These are phyloP conservation scores for Emericellopsis cladophorae DNA, from an alignment of 2,329 filamentous ascomycete genomes.

Conservation along the genomic window DNA sequence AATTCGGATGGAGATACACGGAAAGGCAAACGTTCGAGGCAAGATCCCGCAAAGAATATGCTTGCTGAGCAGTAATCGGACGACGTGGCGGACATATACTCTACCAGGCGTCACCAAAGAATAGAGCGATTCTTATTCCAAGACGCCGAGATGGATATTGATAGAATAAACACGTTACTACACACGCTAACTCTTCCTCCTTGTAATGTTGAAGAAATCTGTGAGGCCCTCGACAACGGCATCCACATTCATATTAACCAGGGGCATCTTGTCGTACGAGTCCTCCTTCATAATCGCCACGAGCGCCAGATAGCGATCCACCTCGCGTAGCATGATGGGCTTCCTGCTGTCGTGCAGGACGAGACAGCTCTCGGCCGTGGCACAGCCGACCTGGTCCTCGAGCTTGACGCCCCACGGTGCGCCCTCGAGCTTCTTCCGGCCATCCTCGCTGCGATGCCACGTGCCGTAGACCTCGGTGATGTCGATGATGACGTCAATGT, in stretches of 20 bases:
- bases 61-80: slow-evolving; percentile 33
- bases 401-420: slow-evolving; percentile 48
- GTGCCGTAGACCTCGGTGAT: slow-evolving; percentile 87
- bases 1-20: slow-evolving; percentile 37
- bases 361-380: slow-evolving; percentile 55
- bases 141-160: too few relatives aligned
- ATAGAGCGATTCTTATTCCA: too few relatives aligned
- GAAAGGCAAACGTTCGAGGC: slow-evolving; percentile 27
- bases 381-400: slow-evolving; percentile 53
- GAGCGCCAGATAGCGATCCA: slow-evolving; percentile 63
- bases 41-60: slow-evolving; percentile 36
- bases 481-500: slow-evolving; percentile 96
- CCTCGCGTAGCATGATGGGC: slow-evolving; percentile 56
- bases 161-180: neutral
- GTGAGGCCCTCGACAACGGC: slow-evolving; percentile 68
- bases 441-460: slow-evolving; percentile 47
- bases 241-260: slow-evolving; percentile 80
- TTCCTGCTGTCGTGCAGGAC: slow-evolving; percentile 51
- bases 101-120: neutral
- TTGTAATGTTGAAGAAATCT: slow-evolving; percentile 66
- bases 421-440: slow-evolving; percentile 43
- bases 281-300: slow-evolving; percentile 83
- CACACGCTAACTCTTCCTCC: slow-evolving; percentile 29
- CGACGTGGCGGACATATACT: slow-evolving; percentile 31
- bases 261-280: slow-evolving; percentile 69